Conservation (phyloP, 2,329 filamentous ascomycete species). For the Amphichorda felina region DNA sequence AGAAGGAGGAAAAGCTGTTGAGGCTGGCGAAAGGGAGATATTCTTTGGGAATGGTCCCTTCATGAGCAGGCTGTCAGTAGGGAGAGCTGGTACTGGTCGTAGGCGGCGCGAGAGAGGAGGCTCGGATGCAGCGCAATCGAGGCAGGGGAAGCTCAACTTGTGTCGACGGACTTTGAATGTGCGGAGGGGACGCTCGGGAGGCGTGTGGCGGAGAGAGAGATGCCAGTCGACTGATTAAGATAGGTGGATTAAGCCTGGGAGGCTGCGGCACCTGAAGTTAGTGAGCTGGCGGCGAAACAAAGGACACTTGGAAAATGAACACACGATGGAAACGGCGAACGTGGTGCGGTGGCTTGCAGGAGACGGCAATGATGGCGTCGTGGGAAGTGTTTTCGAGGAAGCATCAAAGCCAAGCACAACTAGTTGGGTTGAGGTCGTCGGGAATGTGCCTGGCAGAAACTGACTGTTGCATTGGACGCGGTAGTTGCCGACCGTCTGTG, state of each 20-base stretch:
- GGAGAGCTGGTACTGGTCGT: not conserved
- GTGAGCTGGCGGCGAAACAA: not conserved
- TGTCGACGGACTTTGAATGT: not conserved
- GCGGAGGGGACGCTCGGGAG: not conserved
- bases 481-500: not conserved
- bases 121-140: not conserved
- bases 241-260: not conserved
- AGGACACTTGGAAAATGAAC: not conserved
- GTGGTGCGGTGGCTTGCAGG: not conserved
- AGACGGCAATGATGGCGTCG: not conserved
- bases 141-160: not conserved
- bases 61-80: not conserved
- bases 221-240: not conserved
- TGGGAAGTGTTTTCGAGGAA: not conserved
- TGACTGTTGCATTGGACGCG: not conserved
- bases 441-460: constrained; percentile 2
- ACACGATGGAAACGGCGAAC: not conserved
- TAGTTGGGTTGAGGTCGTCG: not conserved
- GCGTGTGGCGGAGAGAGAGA: not conserved
- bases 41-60: not conserved
- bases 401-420: not conserved
- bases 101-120: constrained; percentile 1
- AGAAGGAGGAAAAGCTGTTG: constrained; percentile 7
- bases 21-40: constrained; percentile 4
- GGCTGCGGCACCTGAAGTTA: not conserved